A percentile compares a stretch with the other conserved stretches of the same genome.
Conservation (phyloP, 2,329 filamentous ascomycete species). For the Arthrobotrys megalospora region DNA sequence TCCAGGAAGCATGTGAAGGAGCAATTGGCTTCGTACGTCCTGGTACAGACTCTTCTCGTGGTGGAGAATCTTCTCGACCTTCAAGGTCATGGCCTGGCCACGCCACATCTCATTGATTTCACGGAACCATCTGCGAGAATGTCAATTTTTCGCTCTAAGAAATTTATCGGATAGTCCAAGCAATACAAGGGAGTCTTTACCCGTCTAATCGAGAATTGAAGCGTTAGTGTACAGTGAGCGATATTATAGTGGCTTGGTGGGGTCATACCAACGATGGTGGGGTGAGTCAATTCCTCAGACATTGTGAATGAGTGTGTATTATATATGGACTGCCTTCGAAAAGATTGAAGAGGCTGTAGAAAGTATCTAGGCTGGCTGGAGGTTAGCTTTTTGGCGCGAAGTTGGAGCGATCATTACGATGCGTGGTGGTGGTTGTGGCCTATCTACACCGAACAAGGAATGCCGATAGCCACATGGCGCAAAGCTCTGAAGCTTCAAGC, state of each 20-base stretch:
- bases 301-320: slow-evolving; percentile 33
- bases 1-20: background rate
- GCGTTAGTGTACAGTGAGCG: slow-evolving; percentile 9
- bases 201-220: slow-evolving; percentile 27
- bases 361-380: slow-evolving; percentile 26
- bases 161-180: background rate
- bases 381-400: slow-evolving; percentile 12
- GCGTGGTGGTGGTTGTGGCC: background rate
- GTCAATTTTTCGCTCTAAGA: slow-evolving; percentile 32
- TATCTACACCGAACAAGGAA: slow-evolving; percentile 9
- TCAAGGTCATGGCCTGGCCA: slow-evolving; percentile 97
- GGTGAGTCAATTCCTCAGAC: slow-evolving; percentile 59
- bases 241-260: background rate
- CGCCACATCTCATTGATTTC: slow-evolving; percentile 99
- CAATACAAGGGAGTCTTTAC: slow-evolving; percentile 22
- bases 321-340: slow-evolving; percentile 15
- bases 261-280: slow-evolving; percentile 57
- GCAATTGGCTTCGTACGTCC: slow-evolving; percentile 72
- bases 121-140: slow-evolving; percentile 82
- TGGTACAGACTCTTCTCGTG: slow-evolving; percentile 99
- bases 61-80: slow-evolving; percentile 97
- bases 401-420: background rate
- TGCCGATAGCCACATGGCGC: slow-evolving; percentile 8
- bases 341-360: slow-evolving; percentile 27
- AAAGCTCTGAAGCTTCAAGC: background rate